phyloP scores from a whole-genome alignment of 495 filamentous ascomycete species.

The Podospora fimiseda region DNA sequence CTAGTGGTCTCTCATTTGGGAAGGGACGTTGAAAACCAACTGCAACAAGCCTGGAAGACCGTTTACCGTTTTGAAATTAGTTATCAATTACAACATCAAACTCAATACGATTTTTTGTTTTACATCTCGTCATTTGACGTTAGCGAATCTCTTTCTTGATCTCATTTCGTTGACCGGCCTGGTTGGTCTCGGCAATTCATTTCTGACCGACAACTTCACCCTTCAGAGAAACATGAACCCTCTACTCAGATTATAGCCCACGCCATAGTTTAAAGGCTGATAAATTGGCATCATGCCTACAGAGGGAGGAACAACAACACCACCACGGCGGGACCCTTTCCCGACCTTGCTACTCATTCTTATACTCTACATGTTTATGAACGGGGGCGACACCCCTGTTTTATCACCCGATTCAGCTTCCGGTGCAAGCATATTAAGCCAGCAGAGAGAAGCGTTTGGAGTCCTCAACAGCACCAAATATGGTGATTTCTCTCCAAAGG shows the following conservation, averaged over 20 bases:
- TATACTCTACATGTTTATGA: slow-evolving; percentile 37
- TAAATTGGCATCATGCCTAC: slow-evolving; percentile 16
- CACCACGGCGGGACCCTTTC: slow-evolving; percentile 7
- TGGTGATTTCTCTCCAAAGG: slow-evolving; percentile 60
- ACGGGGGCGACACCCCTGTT: slow-evolving; percentile 33
- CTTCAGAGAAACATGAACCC: not conserved
- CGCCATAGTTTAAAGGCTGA: not conserved
- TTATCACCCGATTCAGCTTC: slow-evolving; percentile 35
- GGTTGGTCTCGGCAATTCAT: too few species aligned
- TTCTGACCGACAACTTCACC: not conserved
- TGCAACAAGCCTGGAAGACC: not conserved
- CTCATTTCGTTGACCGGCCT: too few species aligned
- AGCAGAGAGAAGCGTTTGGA: slow-evolving; percentile 52
- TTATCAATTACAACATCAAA: too few species aligned
- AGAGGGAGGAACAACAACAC: slow-evolving; percentile 34
- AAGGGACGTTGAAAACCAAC: not conserved
- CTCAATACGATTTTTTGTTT: too few species aligned
- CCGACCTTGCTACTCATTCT: slow-evolving; percentile 37
- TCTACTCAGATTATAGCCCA: not conserved
- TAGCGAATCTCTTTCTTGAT: too few species aligned
- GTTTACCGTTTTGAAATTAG: too few species aligned
- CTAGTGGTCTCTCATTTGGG: not conserved
- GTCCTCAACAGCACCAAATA: slow-evolving; percentile 67
- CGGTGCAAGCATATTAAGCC: slow-evolving; percentile 32
- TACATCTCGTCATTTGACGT: too few species aligned